Conservation (phyloP, 768 basidiomycete species). For the Boletus vinaceobasis region DNA sequence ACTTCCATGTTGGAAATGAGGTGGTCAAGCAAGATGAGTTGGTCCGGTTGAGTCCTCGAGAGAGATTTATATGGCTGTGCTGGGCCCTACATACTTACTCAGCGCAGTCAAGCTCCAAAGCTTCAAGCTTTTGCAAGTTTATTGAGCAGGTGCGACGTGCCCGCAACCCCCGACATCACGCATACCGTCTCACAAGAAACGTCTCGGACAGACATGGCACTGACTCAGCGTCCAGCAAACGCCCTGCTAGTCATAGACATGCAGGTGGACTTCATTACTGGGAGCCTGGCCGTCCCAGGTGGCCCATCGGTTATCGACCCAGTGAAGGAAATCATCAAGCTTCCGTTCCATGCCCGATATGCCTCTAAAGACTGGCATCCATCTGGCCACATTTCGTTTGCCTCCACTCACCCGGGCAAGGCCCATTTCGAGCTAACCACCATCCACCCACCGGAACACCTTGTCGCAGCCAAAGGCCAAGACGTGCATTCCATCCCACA, state of each 20-base stretch:
- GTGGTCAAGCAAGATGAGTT: too few species aligned
- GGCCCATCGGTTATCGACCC: slow-evolving; percentile 55
- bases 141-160: background rate
- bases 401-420: slow-evolving; percentile 42
- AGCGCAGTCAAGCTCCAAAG: background rate
- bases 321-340: slow-evolving; percentile 55
- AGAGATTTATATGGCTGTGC: too few species aligned
- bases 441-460: slow-evolving; percentile 32
- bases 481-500: slow-evolving; percentile 11
- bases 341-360: slow-evolving; percentile 50
- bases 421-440: slow-evolving; percentile 40
- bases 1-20: too few species aligned
- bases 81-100: background rate
- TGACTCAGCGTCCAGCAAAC: slow-evolving; percentile 9
- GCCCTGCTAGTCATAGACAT: slow-evolving; percentile 75
- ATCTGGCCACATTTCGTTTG: slow-evolving; percentile 68
- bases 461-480: slow-evolving; percentile 29
- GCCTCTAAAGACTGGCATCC: slow-evolving; percentile 63
- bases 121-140: too few species aligned
- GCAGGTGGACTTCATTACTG: slow-evolving; percentile 80
- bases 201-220: slow-evolving; percentile 16
- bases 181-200: background rate
- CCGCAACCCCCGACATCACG: background rate
- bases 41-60: too few species aligned
- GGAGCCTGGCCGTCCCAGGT: slow-evolving; percentile 66